Percentiles rank a stretch among this genome's conserved stretches.
Conservation (phyloP, 2,329 filamentous ascomycete species). For the Chalaropsis ovoidea region DNA sequence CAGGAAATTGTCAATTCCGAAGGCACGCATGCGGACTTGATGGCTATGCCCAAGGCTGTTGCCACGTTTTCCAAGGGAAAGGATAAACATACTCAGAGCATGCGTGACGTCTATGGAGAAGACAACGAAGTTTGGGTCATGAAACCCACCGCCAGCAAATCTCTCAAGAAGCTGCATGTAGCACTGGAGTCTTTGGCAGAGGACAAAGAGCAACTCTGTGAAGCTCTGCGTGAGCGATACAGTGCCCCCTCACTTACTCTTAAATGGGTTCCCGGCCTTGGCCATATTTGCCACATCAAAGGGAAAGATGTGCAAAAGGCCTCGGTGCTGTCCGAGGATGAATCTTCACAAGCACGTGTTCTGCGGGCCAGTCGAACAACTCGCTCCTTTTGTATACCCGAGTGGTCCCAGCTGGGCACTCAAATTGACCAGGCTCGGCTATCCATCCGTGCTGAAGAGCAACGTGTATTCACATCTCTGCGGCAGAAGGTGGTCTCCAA, state of each 20-base stretch:
- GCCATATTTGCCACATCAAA: constrained; percentile 84
- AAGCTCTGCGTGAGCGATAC: constrained; percentile 52
- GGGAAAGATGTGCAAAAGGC: constrained; percentile 55
- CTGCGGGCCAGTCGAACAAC: constrained; percentile 77
- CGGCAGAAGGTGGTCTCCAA: constrained; percentile 68
- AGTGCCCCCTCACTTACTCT: constrained; percentile 58
- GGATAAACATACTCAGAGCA: constrained; percentile 34
- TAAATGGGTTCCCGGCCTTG: constrained; percentile 76
- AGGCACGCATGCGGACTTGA: constrained; percentile 48
- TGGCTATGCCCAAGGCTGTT: constrained; percentile 43
- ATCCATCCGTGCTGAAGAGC: constrained; percentile 75
- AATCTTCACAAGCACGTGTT: constrained; percentile 33
- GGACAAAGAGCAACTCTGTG: constrained; percentile 52
- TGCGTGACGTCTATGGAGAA: constrained; percentile 50
- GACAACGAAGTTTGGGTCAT: constrained; percentile 55
- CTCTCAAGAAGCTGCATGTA: constrained; percentile 56
- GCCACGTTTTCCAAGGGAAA: constrained; percentile 33
- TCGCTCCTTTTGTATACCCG: constrained; percentile 68
- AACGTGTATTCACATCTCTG: constrained; percentile 63
- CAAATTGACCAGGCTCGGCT: constrained; percentile 66
- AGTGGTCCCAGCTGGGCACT: constrained; percentile 75
- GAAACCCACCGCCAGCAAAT: constrained; percentile 56
- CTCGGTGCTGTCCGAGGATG: constrained; percentile 22
- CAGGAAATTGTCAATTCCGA: constrained; percentile 60
- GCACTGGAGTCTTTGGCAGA: constrained; percentile 50